Evolutionary conservation across 306 rosid species (phyloP).

Genomic region (Medicago arabica): DNA sequence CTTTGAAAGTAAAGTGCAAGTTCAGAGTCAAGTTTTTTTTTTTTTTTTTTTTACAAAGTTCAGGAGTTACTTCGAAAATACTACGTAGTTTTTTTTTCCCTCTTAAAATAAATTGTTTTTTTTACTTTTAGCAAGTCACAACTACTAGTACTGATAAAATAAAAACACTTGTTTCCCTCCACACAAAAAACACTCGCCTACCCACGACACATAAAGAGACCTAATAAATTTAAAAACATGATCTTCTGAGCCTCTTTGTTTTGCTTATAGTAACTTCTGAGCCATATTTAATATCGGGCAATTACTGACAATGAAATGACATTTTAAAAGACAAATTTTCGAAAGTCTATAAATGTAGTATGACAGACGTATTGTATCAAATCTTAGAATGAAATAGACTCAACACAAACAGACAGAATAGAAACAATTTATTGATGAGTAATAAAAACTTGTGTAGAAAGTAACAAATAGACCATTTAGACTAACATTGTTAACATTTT

Average conservation of each 20-base stretch:
- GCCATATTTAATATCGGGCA: conserved; percentile 35
- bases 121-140: too few species aligned
- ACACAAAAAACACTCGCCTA: not conserved
- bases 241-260: conserved; percentile 36
- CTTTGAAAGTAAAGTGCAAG: too few species aligned
- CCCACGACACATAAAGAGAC: conserved; percentile 42
- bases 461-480: too few species aligned
- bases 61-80: too few species aligned
- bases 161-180: not conserved
- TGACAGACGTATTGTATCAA: not conserved
- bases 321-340: conserved; percentile 1
- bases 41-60: too few species aligned
- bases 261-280: conserved; percentile 26
- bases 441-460: too few species aligned
- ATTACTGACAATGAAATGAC: conserved; percentile 42
- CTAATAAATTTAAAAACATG: conserved; percentile 41
- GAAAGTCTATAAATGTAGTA: not conserved
- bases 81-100: too few species aligned
- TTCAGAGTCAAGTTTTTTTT: too few species aligned
- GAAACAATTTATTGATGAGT: not conserved
- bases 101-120: too few species aligned
- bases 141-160: too few species aligned
- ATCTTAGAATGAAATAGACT: not conserved
- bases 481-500: too few species aligned
- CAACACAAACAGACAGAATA: not conserved